These are phyloP conservation scores for Ophioceras dolichostomum DNA, from an alignment of 2,329 filamentous ascomycete genomes.

Conservation along the genomic window DNA sequence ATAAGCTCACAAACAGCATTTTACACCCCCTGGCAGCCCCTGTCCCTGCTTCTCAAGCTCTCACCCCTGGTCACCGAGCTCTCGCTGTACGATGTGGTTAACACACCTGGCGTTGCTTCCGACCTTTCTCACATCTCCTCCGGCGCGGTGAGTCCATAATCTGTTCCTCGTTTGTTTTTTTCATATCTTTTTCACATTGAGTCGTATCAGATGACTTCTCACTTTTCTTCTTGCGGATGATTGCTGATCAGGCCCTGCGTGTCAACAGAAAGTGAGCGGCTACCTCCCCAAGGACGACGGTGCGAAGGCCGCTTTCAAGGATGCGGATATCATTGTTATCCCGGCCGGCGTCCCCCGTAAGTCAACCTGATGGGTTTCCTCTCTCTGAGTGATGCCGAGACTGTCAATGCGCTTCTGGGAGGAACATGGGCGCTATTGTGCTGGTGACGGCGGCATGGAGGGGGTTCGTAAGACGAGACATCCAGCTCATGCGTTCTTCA, in stretches of 20 bases:
- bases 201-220: too few relatives aligned
- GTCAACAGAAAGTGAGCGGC: constrained; percentile 63
- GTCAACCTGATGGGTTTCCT: constrained; percentile 23
- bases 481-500: too few relatives aligned
- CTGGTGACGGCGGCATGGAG: too few relatives aligned
- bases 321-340: constrained; percentile 92
- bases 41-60: constrained; percentile 92
- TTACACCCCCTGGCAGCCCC: constrained; percentile 45
- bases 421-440: too few relatives aligned
- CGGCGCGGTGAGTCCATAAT: constrained; percentile 46
- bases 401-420: too few relatives aligned
- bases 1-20: background rate
- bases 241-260: constrained; percentile 1
- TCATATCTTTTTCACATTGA: too few relatives aligned
- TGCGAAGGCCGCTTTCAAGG: constrained; percentile 77
- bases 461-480: too few relatives aligned
- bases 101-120: constrained; percentile 89
- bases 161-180: background rate
- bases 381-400: constrained; percentile 5
- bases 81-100: constrained; percentile 97
- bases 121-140: constrained; percentile 97
- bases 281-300: constrained; percentile 81
- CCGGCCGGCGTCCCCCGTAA: constrained; percentile 94
- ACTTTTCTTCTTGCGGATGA: too few relatives aligned
- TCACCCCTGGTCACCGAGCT: constrained; percentile 83